These are phyloP conservation scores for Blastobotrys muscicola DNA, from an alignment of 805 yeast genomes.

Conservation along the genomic window DNA sequence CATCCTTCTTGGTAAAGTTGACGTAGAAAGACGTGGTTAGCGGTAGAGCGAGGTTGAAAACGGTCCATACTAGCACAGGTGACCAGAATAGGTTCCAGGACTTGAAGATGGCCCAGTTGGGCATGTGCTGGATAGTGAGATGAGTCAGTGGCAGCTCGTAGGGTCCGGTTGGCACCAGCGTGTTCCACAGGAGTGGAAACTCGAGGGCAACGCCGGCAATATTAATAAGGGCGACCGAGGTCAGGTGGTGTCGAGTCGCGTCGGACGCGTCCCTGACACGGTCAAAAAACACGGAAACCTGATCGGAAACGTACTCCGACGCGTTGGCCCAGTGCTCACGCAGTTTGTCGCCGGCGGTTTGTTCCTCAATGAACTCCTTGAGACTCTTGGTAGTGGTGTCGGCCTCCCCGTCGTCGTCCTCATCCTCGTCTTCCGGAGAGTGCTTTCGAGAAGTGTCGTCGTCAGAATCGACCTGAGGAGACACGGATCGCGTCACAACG, in stretches of 20 bases:
- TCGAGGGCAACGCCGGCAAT: slow-evolving; percentile 8
- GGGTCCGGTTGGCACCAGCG: slow-evolving; percentile 7
- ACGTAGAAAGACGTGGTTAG: slow-evolving; percentile 21
- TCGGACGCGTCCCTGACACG: slow-evolving; percentile 9
- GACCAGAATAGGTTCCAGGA: slow-evolving; percentile 16
- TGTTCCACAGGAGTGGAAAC: slow-evolving; percentile 9
- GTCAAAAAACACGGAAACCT: slow-evolving; percentile 8
- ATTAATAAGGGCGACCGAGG: slow-evolving; percentile 24
- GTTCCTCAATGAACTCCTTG: slow-evolving; percentile 9
- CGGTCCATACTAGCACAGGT: slow-evolving; percentile 22
- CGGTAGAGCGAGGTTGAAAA: slow-evolving; percentile 21
- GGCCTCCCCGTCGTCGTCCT: slow-evolving; percentile 15
- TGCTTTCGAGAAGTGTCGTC: slow-evolving; percentile 5
- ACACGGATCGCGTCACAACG: slow-evolving; percentile 2
- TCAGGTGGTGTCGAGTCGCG: slow-evolving; percentile 18
- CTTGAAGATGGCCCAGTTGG: slow-evolving; percentile 8
- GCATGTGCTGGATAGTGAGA: slow-evolving; percentile 7
- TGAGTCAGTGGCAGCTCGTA: not conserved
- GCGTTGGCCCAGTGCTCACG: slow-evolving; percentile 14
- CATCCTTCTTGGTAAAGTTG: slow-evolving; percentile 21
- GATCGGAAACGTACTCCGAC: slow-evolving; percentile 17
- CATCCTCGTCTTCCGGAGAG: slow-evolving; percentile 11
- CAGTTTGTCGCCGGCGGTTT: slow-evolving; percentile 10
- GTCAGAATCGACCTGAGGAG: not conserved
- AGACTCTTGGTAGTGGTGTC: no score